Evolutionary conservation across 345 rosid genomes (phyloP), one percentile per base, ranked within the genome.

Genomic region (Heritiera fomes): DNA sequence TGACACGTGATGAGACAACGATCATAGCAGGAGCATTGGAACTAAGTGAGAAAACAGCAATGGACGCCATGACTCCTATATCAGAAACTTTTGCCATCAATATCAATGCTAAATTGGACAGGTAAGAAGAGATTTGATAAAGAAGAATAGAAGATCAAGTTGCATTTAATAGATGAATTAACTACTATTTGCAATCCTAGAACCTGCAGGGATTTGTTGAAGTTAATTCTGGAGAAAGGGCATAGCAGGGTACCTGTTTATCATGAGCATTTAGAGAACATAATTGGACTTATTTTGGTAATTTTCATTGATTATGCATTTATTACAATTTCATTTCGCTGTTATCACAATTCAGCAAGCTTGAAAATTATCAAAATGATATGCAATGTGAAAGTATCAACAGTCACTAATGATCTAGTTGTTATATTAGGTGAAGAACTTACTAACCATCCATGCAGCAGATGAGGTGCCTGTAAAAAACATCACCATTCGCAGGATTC

Each of bases 221-320:
- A 75, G 68, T 79, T 88, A 79, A 86, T 91, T 61, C 43, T 91
- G 84, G 92, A 88, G 84, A 88, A 88, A 78, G 95, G 95, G 66
- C 95, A 91, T 68, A 89, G 93, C 87, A 87, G 93, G 76, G 84
- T 91, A 55, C 95, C 95, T 7, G 91, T 88, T 66, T 91, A 86
- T 79, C 81, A 89, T 63, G 88, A 88, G 88, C 83, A 82, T 50
- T 83, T 86, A 40, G 86, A 84, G 71, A 91, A 91, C 80, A 85
- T 91, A 75, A 88, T 91, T 75, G 95, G 95, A 76, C 87, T 91
- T 50, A 63, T 91, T 46, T 80, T 87, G 87, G 93, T 91, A 83
- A 87, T 11, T 34, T 32, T 53, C 6, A 72, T 2, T 71, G 14
- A 30, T 8, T 40, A 47, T 7, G 32, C 7, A 43, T 9, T 32